Base-by-base conservation (phyloP, 176 grass and related monocot species). In the Chrysopogon serrulatus region DNA sequence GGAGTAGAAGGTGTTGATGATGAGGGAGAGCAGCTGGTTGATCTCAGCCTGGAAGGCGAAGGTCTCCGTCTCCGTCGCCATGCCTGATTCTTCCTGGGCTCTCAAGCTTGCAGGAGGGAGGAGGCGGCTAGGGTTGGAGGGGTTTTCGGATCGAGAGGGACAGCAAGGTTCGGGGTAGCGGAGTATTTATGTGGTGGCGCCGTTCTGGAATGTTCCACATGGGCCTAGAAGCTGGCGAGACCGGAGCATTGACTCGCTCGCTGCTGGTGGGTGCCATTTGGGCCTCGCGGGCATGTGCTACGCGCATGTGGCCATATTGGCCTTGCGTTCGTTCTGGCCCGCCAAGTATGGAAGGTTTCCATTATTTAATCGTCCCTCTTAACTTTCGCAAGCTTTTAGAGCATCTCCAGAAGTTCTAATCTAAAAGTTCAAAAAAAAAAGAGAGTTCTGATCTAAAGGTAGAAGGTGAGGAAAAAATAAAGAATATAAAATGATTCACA, bases 1-100 rank as follows among this genome's bases (percentile, higher is more conserved):
- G 73, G 90, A 92, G 86, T 92, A 92, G 78, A 92, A 92, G 51
- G 82, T 92, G 82, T 92, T 92, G 82, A 92, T 92, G 82, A 92
- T 92, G 65, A 92, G 69, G 37, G 86, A 88, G 19, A 92, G 78
- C 24, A 92, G 86, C 73, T 92, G 86, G 66, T 92, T 92, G 71
- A 92, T 92, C 90, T 92, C 86, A 1, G 90, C 90, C 86, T 92
- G 90, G 82, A 92, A 92, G 23, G 90, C 86, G 75, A 92, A 92
- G 34, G 90, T 92, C 82, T 92, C 90, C 2, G 82, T 69, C 72
- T 92, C 90, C 45, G 83, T 51, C 30, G 86, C 90, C 90, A 92
- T 92, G 78, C 21, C 33, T 24, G 35, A 23, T 10, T 2, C 2
- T 34, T 59, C 82, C 82, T 30, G 80, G 67, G 69, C 69, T 28